These are phyloP conservation scores for Erythrobasidium hasegawianum DNA, from an alignment of 1,284 basidiomycete species.

Conservation along the genomic window DNA sequence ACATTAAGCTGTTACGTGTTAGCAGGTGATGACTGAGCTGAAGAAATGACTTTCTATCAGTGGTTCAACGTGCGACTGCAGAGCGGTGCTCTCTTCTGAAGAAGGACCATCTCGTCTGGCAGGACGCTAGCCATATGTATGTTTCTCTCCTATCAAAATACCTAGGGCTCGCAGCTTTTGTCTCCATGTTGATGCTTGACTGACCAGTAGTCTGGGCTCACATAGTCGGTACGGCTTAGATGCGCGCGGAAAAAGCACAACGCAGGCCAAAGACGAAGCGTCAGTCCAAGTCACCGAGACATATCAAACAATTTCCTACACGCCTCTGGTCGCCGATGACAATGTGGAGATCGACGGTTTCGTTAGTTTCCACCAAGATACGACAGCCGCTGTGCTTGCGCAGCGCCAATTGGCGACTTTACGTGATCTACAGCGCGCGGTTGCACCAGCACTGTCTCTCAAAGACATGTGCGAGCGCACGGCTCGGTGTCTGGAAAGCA, in stretches of 20 bases:
- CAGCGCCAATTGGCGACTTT: constrained; percentile 38
- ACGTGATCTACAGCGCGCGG: constrained; percentile 39
- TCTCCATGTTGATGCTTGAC: background rate
- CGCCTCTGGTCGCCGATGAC: constrained; percentile 27
- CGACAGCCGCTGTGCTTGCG: constrained; percentile 40
- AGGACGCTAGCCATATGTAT: constrained; percentile 13
- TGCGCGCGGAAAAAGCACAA: constrained; percentile 2
- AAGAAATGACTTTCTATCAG: background rate
- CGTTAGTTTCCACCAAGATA: constrained; percentile 38
- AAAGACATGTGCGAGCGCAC: constrained; percentile 36
- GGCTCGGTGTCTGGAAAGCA: constrained; percentile 28
- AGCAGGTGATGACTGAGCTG: no score
- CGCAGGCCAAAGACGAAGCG: constrained; percentile 8
- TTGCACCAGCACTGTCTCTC: constrained; percentile 32
- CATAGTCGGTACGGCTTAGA: constrained; percentile 12
- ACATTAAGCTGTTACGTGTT: no score
- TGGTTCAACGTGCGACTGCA: background rate
- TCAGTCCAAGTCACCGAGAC: constrained; percentile 11
- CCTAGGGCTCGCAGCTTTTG: no score
- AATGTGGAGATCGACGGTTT: constrained; percentile 36
- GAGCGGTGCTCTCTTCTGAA: constrained; percentile 10
- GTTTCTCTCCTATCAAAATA: background rate
- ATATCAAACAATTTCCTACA: constrained; percentile 41
- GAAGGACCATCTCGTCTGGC: constrained; percentile 23
- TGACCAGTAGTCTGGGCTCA: background rate